phyloP scores from a whole-genome alignment of 2,329 filamentous ascomycete species.

The Pseudopithomyces chartarum region DNA sequence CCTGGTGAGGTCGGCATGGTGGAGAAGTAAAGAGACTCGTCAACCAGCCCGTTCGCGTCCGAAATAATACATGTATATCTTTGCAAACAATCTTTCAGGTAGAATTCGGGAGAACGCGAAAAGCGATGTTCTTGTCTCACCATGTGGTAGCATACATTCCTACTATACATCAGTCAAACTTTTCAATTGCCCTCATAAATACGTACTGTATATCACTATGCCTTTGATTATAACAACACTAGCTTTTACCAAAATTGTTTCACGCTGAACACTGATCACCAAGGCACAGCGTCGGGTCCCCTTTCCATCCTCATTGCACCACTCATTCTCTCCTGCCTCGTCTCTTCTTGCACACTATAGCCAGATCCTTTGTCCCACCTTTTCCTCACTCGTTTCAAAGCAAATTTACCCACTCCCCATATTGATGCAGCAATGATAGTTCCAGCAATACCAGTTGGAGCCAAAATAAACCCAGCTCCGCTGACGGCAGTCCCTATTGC shows the following conservation, averaged over 20 bases:
- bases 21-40: too few species aligned
- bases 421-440: conserved; percentile 43
- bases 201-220: too few species aligned
- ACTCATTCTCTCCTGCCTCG: conserved; percentile 1
- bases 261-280: neutral
- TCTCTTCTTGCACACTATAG: conserved; percentile 10
- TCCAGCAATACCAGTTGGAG: conserved; percentile 48
- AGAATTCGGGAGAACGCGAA: too few species aligned
- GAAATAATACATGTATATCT: too few species aligned
- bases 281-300: conserved; percentile 3
- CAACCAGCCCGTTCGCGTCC: too few species aligned
- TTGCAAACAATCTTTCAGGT: too few species aligned
- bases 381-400: conserved; percentile 37
- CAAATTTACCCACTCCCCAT: conserved; percentile 48
- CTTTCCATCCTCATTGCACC: conserved; percentile 3
- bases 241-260: neutral
- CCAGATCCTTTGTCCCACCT: conserved; percentile 29
- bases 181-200: too few species aligned
- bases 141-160: too few species aligned
- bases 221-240: neutral
- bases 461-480: conserved; percentile 49
- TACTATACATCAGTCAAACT: too few species aligned
- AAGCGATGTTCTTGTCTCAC: too few species aligned
- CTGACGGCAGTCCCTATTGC: conserved; percentile 44
- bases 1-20: too few species aligned